A percentile compares a stretch with the other conserved stretches of the same genome.
These are phyloP conservation scores for Phytophthora sansomeana DNA, from an alignment of 352 stramenopile species.

Conservation along the genomic window DNA sequence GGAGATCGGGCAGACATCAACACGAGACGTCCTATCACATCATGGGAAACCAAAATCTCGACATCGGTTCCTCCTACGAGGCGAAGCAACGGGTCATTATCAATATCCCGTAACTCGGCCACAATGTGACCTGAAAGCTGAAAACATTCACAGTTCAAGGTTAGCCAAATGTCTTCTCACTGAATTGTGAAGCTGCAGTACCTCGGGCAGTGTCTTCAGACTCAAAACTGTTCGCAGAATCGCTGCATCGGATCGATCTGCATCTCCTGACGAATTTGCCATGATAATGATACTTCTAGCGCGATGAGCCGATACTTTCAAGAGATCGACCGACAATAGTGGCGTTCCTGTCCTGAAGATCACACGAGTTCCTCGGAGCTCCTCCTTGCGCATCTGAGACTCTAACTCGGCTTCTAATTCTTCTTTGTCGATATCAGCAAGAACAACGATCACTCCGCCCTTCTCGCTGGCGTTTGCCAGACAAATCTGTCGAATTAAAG, in stretches of 20 bases:
- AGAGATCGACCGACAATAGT: conserved; percentile 79
- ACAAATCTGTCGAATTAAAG: conserved; percentile 87
- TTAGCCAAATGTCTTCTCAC: background rate
- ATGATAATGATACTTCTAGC: conserved; percentile 88
- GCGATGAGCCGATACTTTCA: conserved; percentile 81
- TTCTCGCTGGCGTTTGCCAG: conserved; percentile 89
- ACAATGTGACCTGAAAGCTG: conserved; percentile 84
- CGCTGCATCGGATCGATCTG: conserved; percentile 83
- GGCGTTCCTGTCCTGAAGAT: conserved; percentile 86
- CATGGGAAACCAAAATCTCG: conserved; percentile 88
- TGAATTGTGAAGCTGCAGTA: conserved; percentile 15
- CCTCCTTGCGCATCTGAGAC: conserved; percentile 63
- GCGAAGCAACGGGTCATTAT: conserved; percentile 84
- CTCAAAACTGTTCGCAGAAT: conserved; percentile 83
- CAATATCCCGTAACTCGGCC: conserved; percentile 87
- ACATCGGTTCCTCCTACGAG: conserved; percentile 82
- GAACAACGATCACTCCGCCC: conserved; percentile 81
- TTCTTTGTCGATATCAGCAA: conserved; percentile 82
- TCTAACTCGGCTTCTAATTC: conserved; percentile 74
- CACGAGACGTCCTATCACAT: conserved; percentile 90
- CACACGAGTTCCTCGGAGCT: conserved; percentile 77
- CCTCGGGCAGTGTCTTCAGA: conserved; percentile 77
- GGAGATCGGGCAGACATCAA: conserved; percentile 86
- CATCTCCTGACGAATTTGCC: conserved; percentile 70
- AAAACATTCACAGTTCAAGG: background rate